These are phyloP conservation scores for Ophiostoma tasmaniense DNA, from an alignment of 2,329 filamentous ascomycete species.

Conservation along the genomic window DNA sequence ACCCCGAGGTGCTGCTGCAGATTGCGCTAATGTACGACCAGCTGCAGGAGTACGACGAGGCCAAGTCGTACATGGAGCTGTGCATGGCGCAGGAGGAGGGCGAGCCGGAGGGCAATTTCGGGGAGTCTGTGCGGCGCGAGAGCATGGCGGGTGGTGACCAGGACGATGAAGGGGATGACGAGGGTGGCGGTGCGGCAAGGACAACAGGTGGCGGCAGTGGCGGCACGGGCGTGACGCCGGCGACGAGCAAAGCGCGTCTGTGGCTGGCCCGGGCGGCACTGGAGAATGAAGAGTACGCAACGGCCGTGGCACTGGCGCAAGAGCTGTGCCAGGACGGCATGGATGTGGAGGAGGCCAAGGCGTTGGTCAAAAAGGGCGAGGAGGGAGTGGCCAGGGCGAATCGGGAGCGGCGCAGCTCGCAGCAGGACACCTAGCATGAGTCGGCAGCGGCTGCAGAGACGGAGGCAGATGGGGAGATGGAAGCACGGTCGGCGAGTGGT, in stretches of 20 bases:
- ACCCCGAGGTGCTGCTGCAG: slow-evolving; percentile 82
- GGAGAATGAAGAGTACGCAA: slow-evolving; percentile 61
- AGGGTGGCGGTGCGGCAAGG: slow-evolving; percentile 19
- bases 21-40: slow-evolving; percentile 86
- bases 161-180: slow-evolving; percentile 34
- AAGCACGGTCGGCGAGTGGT: not conserved
- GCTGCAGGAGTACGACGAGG: slow-evolving; percentile 67
- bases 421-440: not conserved
- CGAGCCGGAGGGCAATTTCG: slow-evolving; percentile 31
- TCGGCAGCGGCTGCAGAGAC: not conserved
- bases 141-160: slow-evolving; percentile 30
- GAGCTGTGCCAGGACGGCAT: slow-evolving; percentile 94
- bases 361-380: slow-evolving; percentile 48
- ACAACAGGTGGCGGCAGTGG: slow-evolving; percentile 23
- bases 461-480: too few relatives aligned
- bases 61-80: slow-evolving; percentile 90
- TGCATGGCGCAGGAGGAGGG: slow-evolving; percentile 89
- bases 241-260: slow-evolving; percentile 84
- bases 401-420: not conserved
- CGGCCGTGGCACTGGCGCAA: slow-evolving; percentile 72
- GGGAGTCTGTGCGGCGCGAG: slow-evolving; percentile 48
- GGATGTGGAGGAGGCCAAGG: slow-evolving; percentile 95
- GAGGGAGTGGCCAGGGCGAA: slow-evolving; percentile 1
- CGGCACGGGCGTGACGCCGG: slow-evolving; percentile 59
- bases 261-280: slow-evolving; percentile 86